phyloP scores from a whole-genome alignment of 2,329 filamentous ascomycete species.

The Cladosporium velox region DNA sequence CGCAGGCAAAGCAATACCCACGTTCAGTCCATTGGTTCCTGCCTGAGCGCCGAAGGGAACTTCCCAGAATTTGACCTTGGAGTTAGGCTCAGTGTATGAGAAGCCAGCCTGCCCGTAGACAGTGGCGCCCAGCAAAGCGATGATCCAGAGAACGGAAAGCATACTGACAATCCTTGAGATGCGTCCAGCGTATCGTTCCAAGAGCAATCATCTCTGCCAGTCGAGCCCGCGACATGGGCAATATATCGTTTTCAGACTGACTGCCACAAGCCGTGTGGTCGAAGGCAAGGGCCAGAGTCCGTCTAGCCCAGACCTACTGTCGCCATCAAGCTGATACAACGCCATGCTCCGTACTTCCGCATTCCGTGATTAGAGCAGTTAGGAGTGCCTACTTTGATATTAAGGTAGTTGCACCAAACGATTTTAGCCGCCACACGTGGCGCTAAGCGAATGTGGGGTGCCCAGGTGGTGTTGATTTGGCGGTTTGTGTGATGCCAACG shows the following conservation, averaged over 20 bases:
- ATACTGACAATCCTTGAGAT: not conserved
- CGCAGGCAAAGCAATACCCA: slow-evolving; percentile 56
- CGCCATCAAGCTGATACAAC: slow-evolving; percentile 17
- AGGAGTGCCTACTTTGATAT: slow-evolving; percentile 4
- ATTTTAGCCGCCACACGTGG: slow-evolving; percentile 16
- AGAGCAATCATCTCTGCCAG: not conserved
- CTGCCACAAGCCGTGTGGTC: not conserved
- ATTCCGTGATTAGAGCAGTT: slow-evolving; percentile 21
- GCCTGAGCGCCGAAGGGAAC: slow-evolving; percentile 47
- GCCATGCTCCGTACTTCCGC: slow-evolving; percentile 16
- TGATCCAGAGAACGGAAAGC: slow-evolving; percentile 17
- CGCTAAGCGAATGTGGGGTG: slow-evolving; percentile 18
- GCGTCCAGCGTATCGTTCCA: not conserved
- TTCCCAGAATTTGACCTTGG: slow-evolving; percentile 56
- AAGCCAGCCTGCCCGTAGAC: slow-evolving; percentile 12
- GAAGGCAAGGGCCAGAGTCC: not conserved
- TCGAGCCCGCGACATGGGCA: not conserved
- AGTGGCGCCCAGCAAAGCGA: slow-evolving; percentile 15
- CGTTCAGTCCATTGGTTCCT: slow-evolving; percentile 51
- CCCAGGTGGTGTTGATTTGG: not conserved
- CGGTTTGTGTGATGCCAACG: not conserved
- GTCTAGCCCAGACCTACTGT: not conserved
- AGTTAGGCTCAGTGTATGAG: slow-evolving; percentile 42
- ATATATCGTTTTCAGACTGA: not conserved
- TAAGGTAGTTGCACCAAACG: slow-evolving; percentile 18